Conservation (phyloP, 768 basidiomycete species). For the Russula sp. region DNA sequence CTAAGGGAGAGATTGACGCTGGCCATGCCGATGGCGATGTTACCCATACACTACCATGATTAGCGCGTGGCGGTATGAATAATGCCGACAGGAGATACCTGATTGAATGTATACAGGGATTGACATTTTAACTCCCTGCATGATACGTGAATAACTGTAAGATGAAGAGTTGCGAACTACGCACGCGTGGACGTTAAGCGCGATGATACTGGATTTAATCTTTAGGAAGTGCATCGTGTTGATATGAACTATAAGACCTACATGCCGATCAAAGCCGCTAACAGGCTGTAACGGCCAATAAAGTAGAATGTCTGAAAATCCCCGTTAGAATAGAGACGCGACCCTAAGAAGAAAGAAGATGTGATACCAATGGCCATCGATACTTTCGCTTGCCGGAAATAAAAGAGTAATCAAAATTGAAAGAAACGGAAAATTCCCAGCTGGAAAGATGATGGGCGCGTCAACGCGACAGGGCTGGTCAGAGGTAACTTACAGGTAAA, state of each 20-base stretch:
- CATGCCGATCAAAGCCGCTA: constrained; percentile 50
- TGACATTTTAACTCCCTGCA: constrained; percentile 46
- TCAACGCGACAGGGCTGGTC: not conserved
- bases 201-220: constrained; percentile 30
- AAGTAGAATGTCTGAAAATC: constrained; percentile 46
- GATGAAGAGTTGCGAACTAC: constrained; percentile 22
- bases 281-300: constrained; percentile 43
- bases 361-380: constrained; percentile 46
- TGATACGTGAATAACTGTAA: not conserved
- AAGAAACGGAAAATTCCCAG: constrained; percentile 46
- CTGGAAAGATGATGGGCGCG: constrained; percentile 31
- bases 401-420: constrained; percentile 45
- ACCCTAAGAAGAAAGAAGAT: not conserved
- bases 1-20: constrained; percentile 49
- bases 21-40: constrained; percentile 45
- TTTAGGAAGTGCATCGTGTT: not conserved
- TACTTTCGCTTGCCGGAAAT: constrained; percentile 44
- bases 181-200: constrained; percentile 40
- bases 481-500: constrained; percentile 42
- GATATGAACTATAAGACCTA: constrained; percentile 32
- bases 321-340: not conserved
- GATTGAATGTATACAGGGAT: constrained; percentile 48
- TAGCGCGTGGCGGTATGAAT: not conserved
- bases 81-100: constrained; percentile 34
- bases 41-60: constrained; percentile 41